A percentile compares a stretch with the other conserved stretches of the same genome.
Evolutionary conservation across 805 yeast genomes (phyloP).

Genomic region (Candida boidinii): DNA sequence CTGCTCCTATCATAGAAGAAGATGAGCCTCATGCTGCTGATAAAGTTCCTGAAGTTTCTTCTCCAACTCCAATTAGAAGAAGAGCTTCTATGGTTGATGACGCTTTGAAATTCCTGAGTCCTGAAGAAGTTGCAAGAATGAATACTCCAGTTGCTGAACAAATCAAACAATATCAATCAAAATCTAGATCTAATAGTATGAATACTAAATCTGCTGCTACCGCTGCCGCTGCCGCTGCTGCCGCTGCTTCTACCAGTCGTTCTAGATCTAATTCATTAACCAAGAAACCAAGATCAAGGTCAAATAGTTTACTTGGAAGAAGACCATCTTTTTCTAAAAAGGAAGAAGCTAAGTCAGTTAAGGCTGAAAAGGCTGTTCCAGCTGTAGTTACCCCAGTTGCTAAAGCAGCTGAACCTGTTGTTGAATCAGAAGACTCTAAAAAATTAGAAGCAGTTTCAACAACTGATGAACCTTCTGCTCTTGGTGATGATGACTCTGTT

Average conservation of each 20-base stretch:
- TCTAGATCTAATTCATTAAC: slow-evolving; percentile 13
- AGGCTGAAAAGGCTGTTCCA: slow-evolving; percentile 2
- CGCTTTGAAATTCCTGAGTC: slow-evolving; percentile 17
- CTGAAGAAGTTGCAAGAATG: slow-evolving; percentile 19
- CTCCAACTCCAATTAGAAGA: slow-evolving; percentile 4
- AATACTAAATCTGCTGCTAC: slow-evolving; percentile 37
- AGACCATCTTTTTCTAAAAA: slow-evolving; percentile 3
- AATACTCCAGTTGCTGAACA: slow-evolving; percentile 20
- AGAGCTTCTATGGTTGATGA: slow-evolving; percentile 25
- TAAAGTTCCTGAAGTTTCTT: not conserved
- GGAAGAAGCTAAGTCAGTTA: slow-evolving; percentile 8
- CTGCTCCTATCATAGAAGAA: slow-evolving; percentile 25
- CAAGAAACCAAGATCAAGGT: slow-evolving; percentile 1
- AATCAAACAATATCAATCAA: slow-evolving; percentile 16
- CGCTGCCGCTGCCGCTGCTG: slow-evolving; percentile 28
- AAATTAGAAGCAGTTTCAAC: slow-evolving; percentile 14
- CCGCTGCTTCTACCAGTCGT: slow-evolving; percentile 1
- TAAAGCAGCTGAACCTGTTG: slow-evolving; percentile 1
- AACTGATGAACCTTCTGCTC: slow-evolving; percentile 6
- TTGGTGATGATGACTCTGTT: slow-evolving; percentile 3
- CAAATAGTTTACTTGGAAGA: slow-evolving; percentile 11
- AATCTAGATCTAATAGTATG: slow-evolving; percentile 28
- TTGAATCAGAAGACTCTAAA: slow-evolving; percentile 2
- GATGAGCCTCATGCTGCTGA: slow-evolving; percentile 13
- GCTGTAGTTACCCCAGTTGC: slow-evolving; percentile 3